These are phyloP conservation scores for Ophiostoma novo-ulmi DNA, from an alignment of 2,329 filamentous ascomycete species.

Conservation along the genomic window DNA sequence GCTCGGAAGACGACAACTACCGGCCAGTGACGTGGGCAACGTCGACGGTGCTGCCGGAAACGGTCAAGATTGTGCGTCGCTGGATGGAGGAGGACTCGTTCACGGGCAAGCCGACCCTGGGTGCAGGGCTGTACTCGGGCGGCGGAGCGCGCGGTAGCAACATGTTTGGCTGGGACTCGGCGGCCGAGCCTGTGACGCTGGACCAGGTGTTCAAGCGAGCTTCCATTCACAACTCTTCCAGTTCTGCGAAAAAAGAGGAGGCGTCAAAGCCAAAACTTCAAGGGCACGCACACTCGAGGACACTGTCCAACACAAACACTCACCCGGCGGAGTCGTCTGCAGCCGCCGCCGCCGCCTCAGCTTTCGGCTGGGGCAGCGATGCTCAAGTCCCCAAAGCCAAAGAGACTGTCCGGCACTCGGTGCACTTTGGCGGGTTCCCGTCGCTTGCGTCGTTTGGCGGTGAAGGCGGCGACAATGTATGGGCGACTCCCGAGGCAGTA, in stretches of 20 bases:
- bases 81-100: conserved; percentile 64
- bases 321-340: not conserved
- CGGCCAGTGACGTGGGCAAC: conserved; percentile 52
- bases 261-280: not conserved
- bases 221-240: not conserved
- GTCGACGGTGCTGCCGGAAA: conserved; percentile 51
- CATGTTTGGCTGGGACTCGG: conserved; percentile 59
- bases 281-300: not conserved
- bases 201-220: conserved; percentile 40
- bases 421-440: conserved; percentile 11
- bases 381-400: not conserved
- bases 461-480: not conserved
- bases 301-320: not conserved
- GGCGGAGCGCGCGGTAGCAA: conserved; percentile 40
- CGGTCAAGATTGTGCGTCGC: conserved; percentile 54
- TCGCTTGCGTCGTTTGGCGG: not conserved
- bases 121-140: conserved; percentile 29
- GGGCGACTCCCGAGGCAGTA: not conserved
- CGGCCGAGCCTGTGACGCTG: conserved; percentile 47
- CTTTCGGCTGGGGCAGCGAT: conserved; percentile 17
- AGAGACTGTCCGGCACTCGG: not conserved
- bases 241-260: not conserved
- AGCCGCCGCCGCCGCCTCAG: conserved; percentile 6
- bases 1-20: conserved; percentile 52
- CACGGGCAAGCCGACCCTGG: conserved; percentile 45